Conservation (phyloP, 805 yeast genomes). For the Barnettozyma botsteinii region DNA sequence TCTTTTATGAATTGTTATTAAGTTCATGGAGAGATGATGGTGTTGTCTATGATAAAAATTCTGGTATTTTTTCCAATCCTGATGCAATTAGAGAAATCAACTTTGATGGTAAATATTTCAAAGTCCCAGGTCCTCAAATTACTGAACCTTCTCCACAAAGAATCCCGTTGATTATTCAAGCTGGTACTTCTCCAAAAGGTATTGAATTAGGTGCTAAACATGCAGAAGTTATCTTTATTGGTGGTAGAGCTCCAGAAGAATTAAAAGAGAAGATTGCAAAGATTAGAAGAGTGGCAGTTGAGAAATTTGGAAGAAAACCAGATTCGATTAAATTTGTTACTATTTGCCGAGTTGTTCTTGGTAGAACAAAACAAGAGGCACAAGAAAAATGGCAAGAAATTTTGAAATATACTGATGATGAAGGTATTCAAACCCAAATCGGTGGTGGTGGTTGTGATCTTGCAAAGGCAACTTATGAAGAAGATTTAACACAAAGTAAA, state of each 20-base stretch:
- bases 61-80: conserved; percentile 35
- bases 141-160: conserved; percentile 40
- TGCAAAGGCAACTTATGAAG: conserved; percentile 39
- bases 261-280: conserved; percentile 28
- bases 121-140: conserved; percentile 35
- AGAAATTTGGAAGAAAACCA: conserved; percentile 33
- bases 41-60: conserved; percentile 21
- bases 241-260: conserved; percentile 29
- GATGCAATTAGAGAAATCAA: conserved; percentile 35
- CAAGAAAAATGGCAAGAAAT: conserved; percentile 31
- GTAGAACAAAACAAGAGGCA: conserved; percentile 40
- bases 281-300: conserved; percentile 31
- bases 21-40: conserved; percentile 43
- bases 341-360: conserved; percentile 33
- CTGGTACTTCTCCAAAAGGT: conserved; percentile 41
- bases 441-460: conserved; percentile 43
- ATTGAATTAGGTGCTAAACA: conserved; percentile 38
- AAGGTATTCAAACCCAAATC: conserved; percentile 39
- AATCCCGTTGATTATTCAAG: conserved; percentile 40
- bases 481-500: conserved; percentile 32
- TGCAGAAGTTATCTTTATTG: conserved; percentile 38
- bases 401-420: conserved; percentile 31
- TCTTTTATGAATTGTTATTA: conserved; percentile 34
- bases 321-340: conserved; percentile 36
- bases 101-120: conserved; percentile 36